phyloP scores from a whole-genome alignment of 208 protist genomes.

The Trichomonas tenax region DNA sequence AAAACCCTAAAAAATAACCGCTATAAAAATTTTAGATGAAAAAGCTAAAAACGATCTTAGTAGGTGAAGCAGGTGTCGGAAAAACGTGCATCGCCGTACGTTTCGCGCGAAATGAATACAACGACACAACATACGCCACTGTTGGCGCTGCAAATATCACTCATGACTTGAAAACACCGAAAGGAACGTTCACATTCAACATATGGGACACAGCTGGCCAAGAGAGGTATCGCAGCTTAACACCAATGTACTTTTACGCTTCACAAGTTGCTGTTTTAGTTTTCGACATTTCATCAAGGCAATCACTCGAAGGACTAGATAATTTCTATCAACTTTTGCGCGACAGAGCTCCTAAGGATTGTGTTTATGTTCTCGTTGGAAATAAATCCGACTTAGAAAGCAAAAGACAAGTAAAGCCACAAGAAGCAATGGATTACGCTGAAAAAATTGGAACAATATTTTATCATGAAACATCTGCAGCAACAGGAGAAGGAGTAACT shows the following conservation, averaged over 20 bases:
- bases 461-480: background rate
- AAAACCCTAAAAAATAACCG: too few species aligned
- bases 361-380: background rate
- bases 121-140: background rate
- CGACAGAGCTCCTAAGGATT: background rate
- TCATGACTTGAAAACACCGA: background rate
- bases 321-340: background rate
- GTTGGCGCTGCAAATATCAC: background rate
- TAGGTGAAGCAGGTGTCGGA: background rate
- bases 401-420: background rate
- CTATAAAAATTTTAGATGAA: background rate
- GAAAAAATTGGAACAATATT: background rate
- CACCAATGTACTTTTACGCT: background rate
- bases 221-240: background rate
- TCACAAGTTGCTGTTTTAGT: background rate
- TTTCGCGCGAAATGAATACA: background rate
- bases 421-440: background rate
- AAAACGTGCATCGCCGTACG: background rate
- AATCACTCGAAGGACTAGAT: background rate
- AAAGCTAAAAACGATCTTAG: background rate
- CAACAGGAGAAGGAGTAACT: background rate
- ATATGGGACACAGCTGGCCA: slow-evolving; percentile 5
- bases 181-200: background rate
- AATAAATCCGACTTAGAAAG: background rate
- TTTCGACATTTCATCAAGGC: background rate